These are phyloP conservation scores for Homolaphlyctis polyrhiza DNA, from an alignment of 371 early-diverging fungal genomes.

Conservation along the genomic window DNA sequence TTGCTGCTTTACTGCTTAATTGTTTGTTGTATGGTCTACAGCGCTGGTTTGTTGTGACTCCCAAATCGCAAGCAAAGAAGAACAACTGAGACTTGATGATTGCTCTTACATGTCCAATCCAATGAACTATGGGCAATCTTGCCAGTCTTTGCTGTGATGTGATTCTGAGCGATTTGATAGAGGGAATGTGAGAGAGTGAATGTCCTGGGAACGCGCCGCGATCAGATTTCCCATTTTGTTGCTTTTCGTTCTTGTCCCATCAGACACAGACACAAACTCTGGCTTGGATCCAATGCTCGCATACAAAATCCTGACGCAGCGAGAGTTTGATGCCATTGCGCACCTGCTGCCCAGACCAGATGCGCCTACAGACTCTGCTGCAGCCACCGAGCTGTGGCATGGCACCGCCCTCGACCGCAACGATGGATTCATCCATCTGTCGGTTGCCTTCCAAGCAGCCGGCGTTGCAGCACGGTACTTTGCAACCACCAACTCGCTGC, in stretches of 20 bases:
- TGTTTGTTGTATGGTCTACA: too few species aligned
- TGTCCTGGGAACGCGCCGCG: too few species aligned
- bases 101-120: too few species aligned
- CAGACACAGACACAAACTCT: background rate
- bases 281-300: background rate
- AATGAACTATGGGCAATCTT: too few species aligned
- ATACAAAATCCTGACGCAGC: constrained; percentile 5
- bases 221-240: too few species aligned
- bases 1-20: too few species aligned
- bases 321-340: background rate
- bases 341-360: background rate
- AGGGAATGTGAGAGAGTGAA: too few species aligned
- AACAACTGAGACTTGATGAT: too few species aligned
- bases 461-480: background rate
- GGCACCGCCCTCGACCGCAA: background rate
- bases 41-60: constrained; percentile 30
- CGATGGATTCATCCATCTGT: constrained; percentile 5
- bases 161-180: too few species aligned
- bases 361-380: background rate
- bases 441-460: background rate
- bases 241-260: too few species aligned
- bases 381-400: background rate
- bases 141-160: too few species aligned
- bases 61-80: constrained; percentile 30
- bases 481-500: background rate